A percentile compares a stretch with the other conserved stretches of the same genome.
Conservation (phyloP, 352 stramenopile species). For the Globisporangium yorkense region DNA sequence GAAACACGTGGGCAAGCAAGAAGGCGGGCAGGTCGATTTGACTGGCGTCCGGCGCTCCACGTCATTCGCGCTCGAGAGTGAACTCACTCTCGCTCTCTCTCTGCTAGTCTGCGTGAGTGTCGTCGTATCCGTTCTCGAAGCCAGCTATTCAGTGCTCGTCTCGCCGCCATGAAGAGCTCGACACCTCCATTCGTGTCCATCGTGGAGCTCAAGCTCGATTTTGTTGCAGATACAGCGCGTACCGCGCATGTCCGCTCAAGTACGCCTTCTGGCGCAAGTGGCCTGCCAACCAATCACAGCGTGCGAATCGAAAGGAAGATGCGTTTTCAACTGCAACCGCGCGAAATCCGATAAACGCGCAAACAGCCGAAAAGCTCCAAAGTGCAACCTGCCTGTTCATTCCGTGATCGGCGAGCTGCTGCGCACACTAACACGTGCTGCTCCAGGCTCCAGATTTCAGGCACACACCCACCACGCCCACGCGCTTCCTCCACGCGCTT, state of each 20-base stretch:
- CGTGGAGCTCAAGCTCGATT: too few relatives aligned
- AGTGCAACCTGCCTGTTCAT: conserved; percentile 12
- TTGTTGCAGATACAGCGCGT: background rate
- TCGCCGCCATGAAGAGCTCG: too few relatives aligned
- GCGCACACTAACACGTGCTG: background rate
- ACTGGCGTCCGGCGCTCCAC: too few relatives aligned
- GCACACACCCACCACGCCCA: background rate
- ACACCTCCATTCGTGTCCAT: too few relatives aligned
- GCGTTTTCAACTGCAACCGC: conserved; percentile 1
- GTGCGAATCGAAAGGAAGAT: conserved; percentile 1
- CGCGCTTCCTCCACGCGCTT: background rate
- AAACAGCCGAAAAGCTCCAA: background rate
- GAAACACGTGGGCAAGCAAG: too few relatives aligned
- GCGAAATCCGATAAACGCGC: background rate
- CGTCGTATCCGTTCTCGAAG: too few relatives aligned
- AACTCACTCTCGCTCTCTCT: too few relatives aligned
- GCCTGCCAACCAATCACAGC: conserved; percentile 1
- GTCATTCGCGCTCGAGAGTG: too few relatives aligned
- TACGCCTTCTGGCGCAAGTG: background rate
- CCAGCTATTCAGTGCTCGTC: too few relatives aligned
- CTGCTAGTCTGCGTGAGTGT: too few relatives aligned
- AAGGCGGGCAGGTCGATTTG: too few relatives aligned
- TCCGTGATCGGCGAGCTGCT: conserved; percentile 27
- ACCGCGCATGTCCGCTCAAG: background rate
- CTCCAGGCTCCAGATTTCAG: too few relatives aligned